Evolutionary conservation across 305 asterid species (phyloP).

Genomic region (Fraxinus latifolia): DNA sequence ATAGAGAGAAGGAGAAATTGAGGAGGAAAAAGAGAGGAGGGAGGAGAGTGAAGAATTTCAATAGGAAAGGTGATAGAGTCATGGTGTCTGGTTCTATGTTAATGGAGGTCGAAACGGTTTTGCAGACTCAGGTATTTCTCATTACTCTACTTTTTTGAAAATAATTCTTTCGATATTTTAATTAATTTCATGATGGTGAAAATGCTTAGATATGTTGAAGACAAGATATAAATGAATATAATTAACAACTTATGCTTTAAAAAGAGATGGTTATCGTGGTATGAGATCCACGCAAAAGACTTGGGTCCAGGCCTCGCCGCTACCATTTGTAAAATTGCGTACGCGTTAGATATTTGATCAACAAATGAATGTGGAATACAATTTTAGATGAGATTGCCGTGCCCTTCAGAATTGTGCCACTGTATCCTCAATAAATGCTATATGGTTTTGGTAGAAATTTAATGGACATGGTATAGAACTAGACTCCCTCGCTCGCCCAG

Average conservation of each 20-base stretch:
- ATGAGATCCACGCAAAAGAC: neutral
- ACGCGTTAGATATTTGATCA: neutral
- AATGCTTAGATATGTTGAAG: neutral
- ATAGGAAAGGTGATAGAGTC: slow-evolving; percentile 54
- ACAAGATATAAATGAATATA: neutral
- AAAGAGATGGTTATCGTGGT: neutral
- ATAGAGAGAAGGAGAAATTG: slow-evolving; percentile 33
- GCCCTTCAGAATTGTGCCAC: neutral
- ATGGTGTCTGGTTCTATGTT: slow-evolving; percentile 79
- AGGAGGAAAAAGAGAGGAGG: slow-evolving; percentile 51
- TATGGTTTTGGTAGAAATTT: neutral
- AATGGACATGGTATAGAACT: neutral
- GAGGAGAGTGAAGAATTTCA: slow-evolving; percentile 47
- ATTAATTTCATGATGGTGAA: neutral
- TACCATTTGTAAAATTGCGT: neutral
- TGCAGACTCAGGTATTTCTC: slow-evolving; percentile 78
- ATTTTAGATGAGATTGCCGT: neutral
- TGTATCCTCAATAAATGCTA: neutral
- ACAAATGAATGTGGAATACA: neutral
- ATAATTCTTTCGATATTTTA: neutral
- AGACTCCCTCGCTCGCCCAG: neutral
- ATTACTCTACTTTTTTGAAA: neutral
- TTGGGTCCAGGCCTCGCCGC: neutral
- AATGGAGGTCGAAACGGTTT: slow-evolving; percentile 74
- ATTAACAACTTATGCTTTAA: neutral